A percentile compares a stretch with the other conserved stretches of the same genome.
These are phyloP conservation scores for Paramyrothecium roridum DNA, from an alignment of 2,329 filamentous ascomycete species.

Conservation along the genomic window DNA sequence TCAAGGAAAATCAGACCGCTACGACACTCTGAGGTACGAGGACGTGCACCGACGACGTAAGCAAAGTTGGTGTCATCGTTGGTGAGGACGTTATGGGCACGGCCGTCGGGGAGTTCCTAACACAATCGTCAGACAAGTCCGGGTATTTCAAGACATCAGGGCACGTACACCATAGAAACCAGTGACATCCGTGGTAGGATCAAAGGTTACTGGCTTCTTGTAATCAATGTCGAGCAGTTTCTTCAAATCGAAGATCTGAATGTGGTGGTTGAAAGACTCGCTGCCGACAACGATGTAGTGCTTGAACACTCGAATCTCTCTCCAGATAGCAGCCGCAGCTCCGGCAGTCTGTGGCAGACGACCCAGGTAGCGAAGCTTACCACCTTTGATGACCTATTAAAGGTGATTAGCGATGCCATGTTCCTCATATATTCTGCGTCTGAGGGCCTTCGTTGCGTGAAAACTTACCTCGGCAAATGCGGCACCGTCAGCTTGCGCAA, in stretches of 20 bases:
- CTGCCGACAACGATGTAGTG: slow-evolving; percentile 34
- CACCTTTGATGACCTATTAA: slow-evolving; percentile 36
- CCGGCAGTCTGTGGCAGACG: slow-evolving; percentile 42
- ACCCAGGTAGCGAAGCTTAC: slow-evolving; percentile 51
- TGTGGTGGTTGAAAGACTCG: slow-evolving; percentile 46
- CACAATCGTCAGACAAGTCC: not conserved
- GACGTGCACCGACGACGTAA: slow-evolving; percentile 38
- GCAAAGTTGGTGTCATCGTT: slow-evolving; percentile 42
- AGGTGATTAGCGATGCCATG: slow-evolving; percentile 9
- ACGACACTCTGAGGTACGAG: slow-evolving; percentile 31
- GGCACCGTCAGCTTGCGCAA: slow-evolving; percentile 51
- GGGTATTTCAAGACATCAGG: slow-evolving; percentile 25
- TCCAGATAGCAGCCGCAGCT: slow-evolving; percentile 43
- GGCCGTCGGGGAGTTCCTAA: slow-evolving; percentile 14
- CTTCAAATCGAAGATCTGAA: slow-evolving; percentile 63
- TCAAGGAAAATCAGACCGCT: slow-evolving; percentile 59
- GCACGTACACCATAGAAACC: slow-evolving; percentile 23
- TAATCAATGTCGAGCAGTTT: slow-evolving; percentile 49
- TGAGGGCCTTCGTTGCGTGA: not conserved
- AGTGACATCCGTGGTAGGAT: slow-evolving; percentile 23
- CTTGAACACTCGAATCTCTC: slow-evolving; percentile 44
- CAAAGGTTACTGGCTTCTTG: slow-evolving; percentile 24
- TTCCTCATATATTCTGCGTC: not conserved
- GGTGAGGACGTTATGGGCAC: slow-evolving; percentile 11
- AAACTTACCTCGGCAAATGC: slow-evolving; percentile 45